Conservation (phyloP, 2,329 filamentous ascomycete genomes). For the Pseudogymnoascus sp. region DNA sequence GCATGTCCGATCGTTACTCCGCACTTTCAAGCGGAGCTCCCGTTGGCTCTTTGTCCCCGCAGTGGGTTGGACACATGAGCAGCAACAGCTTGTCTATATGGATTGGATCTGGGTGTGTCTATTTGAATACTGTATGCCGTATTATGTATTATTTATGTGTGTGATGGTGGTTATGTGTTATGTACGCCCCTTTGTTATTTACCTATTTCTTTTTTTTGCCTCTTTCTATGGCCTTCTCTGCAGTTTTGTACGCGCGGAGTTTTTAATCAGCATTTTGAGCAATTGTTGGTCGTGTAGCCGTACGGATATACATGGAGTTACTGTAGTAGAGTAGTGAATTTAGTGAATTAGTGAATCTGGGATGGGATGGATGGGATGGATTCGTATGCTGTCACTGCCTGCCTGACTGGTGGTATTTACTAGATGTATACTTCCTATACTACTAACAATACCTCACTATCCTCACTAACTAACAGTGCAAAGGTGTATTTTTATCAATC, state of each 20-base stretch:
- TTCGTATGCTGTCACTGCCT: conserved; percentile 6
- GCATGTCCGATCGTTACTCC: neutral
- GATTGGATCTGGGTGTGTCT: too few relatives aligned
- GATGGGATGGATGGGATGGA: neutral
- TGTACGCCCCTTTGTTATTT: neutral
- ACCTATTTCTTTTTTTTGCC: neutral
- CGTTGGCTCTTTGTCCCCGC: neutral
- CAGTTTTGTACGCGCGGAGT: neutral
- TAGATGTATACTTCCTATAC: neutral
- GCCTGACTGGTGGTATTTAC: conserved; percentile 1
- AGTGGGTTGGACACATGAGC: neutral
- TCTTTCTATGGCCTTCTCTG: neutral
- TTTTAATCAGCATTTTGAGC: neutral
- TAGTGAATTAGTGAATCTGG: too few relatives aligned
- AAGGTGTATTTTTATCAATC: too few relatives aligned
- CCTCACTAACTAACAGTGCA: neutral
- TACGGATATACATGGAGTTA: too few relatives aligned
- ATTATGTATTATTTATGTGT: neutral
- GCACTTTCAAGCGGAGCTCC: neutral
- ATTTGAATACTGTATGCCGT: neutral
- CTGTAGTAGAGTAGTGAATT: too few relatives aligned
- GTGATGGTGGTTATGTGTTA: neutral
- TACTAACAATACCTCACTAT: too few relatives aligned
- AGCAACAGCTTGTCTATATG: neutral
- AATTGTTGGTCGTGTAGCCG: neutral